Conservation (phyloP, 192 early-diverging fungal species). For the Coemansia furcata region DNA sequence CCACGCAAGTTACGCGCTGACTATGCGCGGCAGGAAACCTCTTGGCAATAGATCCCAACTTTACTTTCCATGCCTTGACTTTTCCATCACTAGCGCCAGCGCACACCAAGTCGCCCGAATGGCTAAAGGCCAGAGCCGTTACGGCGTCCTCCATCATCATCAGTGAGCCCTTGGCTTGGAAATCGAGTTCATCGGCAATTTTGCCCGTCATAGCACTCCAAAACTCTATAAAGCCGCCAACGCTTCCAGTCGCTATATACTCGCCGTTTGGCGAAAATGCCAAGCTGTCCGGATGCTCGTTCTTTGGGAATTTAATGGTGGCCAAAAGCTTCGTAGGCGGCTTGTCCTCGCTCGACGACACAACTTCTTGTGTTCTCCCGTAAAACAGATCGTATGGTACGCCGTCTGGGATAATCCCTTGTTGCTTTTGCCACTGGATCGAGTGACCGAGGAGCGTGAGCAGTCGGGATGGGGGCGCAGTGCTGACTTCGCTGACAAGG, state of each 20-base stretch:
- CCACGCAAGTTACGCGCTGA: constrained; percentile 77
- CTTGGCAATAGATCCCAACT: constrained; percentile 68
- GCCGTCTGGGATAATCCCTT: constrained; percentile 72
- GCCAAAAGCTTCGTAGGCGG: constrained; percentile 68
- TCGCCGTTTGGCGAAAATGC: constrained; percentile 84
- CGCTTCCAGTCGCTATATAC: constrained; percentile 80
- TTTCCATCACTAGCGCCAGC: constrained; percentile 83
- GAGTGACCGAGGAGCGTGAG: constrained; percentile 83
- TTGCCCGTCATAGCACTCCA: constrained; percentile 95
- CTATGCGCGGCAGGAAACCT: constrained; percentile 80
- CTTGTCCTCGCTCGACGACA: constrained; percentile 70
- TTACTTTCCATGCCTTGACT: constrained; percentile 86
- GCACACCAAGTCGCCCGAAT: constrained; percentile 72
- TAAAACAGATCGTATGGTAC: constrained; percentile 78
- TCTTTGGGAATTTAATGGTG: constrained; percentile 92
- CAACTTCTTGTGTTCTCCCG: constrained; percentile 57
- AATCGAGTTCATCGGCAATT: constrained; percentile 80
- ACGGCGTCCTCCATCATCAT: constrained; percentile 93
- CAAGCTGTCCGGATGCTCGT: constrained; percentile 72
- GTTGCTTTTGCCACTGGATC: constrained; percentile 84
- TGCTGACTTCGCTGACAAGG: constrained; percentile 20
- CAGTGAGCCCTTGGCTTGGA: constrained; percentile 76
- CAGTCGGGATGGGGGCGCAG: constrained; percentile 73
- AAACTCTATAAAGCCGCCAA: constrained; percentile 95
- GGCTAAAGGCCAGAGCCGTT: constrained; percentile 71